Evolutionary conservation across 495 filamentous ascomycete species (phyloP).

Genomic region (Neurospora sp.): DNA sequence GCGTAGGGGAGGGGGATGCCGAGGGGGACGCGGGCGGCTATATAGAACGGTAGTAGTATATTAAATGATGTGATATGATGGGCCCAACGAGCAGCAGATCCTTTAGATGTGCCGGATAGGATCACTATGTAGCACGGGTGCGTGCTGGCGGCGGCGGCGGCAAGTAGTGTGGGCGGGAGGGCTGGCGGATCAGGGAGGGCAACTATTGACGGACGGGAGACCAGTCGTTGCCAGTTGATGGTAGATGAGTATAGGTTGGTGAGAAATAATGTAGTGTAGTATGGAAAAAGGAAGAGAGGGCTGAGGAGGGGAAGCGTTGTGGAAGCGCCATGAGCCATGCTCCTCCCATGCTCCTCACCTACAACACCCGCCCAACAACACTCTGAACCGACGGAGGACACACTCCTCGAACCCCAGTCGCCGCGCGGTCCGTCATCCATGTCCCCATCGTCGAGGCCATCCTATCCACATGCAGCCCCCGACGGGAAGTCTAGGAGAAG

Average conservation of each 20-base stretch:
- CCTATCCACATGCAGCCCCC: not conserved
- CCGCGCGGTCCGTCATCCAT: not conserved
- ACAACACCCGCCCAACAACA: not conserved
- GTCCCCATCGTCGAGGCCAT: not conserved
- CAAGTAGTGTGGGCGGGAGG: not conserved
- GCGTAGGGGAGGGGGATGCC: constrained; percentile 2
- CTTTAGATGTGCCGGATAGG: not conserved
- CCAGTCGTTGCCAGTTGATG: not conserved
- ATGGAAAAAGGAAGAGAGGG: not conserved
- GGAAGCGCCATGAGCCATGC: not conserved
- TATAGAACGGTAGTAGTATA: constrained; percentile 4
- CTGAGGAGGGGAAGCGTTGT: not conserved
- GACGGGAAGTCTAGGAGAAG: not conserved
- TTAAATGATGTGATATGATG: not conserved
- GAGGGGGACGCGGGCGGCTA: constrained; percentile 6
- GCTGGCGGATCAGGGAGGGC: constrained; percentile 1
- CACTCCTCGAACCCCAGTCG: not conserved
- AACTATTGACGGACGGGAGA: constrained; percentile 5
- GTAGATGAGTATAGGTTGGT: not conserved
- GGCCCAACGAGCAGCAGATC: not conserved
- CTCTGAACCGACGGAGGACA: not conserved
- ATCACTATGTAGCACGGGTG: not conserved
- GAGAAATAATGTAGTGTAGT: not conserved
- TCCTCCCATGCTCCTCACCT: not conserved
- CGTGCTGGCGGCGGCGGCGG: not conserved